phyloP scores from a whole-genome alignment of 2,329 filamentous ascomycete genomes.

The Dothidotthia symphoricarpi region DNA sequence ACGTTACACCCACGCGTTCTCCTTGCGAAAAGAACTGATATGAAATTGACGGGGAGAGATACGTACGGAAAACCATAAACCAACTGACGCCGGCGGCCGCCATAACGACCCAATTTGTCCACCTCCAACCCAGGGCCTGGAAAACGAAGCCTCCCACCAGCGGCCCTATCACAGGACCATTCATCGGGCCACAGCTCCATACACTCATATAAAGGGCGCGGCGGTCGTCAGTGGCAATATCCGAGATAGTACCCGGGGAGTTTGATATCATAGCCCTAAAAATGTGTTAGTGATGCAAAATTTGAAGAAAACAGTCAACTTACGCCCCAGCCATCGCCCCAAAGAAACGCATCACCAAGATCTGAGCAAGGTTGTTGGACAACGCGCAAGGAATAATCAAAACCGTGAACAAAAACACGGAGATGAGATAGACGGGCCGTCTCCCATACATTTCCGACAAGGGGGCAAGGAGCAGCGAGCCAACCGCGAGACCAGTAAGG shows the following conservation, averaged over 20 bases:
- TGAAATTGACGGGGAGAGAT: neutral
- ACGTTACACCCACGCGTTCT: no score
- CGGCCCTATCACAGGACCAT: slow-evolving; percentile 50
- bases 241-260: slow-evolving; percentile 76
- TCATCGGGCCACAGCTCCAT: slow-evolving; percentile 70
- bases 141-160: slow-evolving; percentile 79
- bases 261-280: slow-evolving; percentile 82
- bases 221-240: slow-evolving; percentile 77
- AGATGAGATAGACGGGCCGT: slow-evolving; percentile 64
- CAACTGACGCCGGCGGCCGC: slow-evolving; percentile 67
- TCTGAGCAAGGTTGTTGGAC: slow-evolving; percentile 63
- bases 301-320: no score
- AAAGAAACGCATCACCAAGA: slow-evolving; percentile 73
- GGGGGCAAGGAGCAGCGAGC: slow-evolving; percentile 71
- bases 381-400: slow-evolving; percentile 71
- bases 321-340: slow-evolving; percentile 71
- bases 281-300: no score
- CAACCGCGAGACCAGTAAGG: slow-evolving; percentile 69
- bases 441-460: slow-evolving; percentile 70
- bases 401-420: slow-evolving; percentile 63
- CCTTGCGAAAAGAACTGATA: neutral
- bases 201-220: slow-evolving; percentile 80
- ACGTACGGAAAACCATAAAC: slow-evolving; percentile 49
- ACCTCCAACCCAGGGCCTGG: slow-evolving; percentile 79
- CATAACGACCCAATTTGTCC: slow-evolving; percentile 68